These are phyloP conservation scores for Starmerella tilneyi DNA, from an alignment of 805 yeast genomes.

Conservation along the genomic window DNA sequence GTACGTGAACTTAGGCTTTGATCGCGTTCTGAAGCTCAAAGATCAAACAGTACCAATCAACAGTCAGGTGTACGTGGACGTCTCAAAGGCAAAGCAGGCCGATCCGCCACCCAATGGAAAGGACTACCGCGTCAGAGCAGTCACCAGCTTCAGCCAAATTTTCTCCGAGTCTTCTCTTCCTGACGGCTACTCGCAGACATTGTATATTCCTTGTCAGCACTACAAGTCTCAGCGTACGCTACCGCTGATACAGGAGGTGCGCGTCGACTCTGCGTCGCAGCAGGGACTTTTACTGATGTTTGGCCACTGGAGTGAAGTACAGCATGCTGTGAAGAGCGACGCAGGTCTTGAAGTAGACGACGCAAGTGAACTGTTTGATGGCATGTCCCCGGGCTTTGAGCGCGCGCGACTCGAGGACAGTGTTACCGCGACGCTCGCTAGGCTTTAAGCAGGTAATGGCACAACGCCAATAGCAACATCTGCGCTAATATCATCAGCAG, in stretches of 20 bases:
- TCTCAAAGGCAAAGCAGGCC: constrained; percentile 50
- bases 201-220: constrained; percentile 60
- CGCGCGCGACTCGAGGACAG: constrained; percentile 64
- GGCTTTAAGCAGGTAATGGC: not conserved
- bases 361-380: constrained; percentile 62
- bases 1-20: constrained; percentile 66
- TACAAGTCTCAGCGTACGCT: constrained; percentile 34
- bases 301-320: constrained; percentile 53
- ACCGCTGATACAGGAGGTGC: constrained; percentile 27
- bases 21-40: constrained; percentile 46
- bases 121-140: constrained; percentile 68
- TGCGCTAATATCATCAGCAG: too few relatives aligned
- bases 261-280: constrained; percentile 7
- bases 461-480: not conserved
- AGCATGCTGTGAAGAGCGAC: constrained; percentile 44
- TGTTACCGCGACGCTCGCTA: constrained; percentile 37
- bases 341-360: constrained; percentile 38
- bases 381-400: constrained; percentile 42
- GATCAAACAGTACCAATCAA: constrained; percentile 52
- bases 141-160: constrained; percentile 47
- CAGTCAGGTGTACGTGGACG: constrained; percentile 72
- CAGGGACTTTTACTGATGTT: constrained; percentile 40
- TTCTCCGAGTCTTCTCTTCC: constrained; percentile 60
- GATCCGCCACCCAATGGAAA: constrained; percentile 55
- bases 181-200: constrained; percentile 58